Base-by-base conservation (phyloP, 805 yeast genomes). In the Wickerhamomyces chaumierensis region DNA sequence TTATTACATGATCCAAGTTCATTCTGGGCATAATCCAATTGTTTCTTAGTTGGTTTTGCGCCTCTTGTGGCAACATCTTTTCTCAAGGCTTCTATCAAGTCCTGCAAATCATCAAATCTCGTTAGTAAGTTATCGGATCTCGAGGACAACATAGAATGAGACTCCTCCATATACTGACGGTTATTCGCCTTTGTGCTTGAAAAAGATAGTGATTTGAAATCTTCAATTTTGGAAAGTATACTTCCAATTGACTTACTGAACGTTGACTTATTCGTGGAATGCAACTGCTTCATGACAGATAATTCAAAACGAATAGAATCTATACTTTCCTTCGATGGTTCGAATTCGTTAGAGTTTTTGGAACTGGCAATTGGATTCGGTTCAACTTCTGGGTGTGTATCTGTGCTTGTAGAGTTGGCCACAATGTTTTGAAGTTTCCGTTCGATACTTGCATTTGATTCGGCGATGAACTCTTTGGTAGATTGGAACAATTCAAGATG, bases 31-130 rank as follows among this genome's bases (percentile, higher is more conserved):
- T 68, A 61, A 17, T 70, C 75, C 19, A 92, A 59, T 50, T 88
- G 94, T 46, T 81, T 76, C 38, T 70, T 75, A 0, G 86, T 63
- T 14, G 95, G 87, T 29, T 86, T 71, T 0, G 87, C 87, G 17
- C 96, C 95, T 45, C 96, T 71, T 43, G 78, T 81, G 0, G 95
- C 94, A 13, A 92, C 95, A 60, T 88, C 97, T 48, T 85, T 78
- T 39, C 96, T 68, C 39, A 90, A 63, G 0, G 84, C 84, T 53
- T 92, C 99, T 55, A 92, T 83, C 9, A 83, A 60, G 58, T 92
- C 99, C 53, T 88, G 96, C 16, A 92, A 63, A 47, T 86, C 96
- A 56, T 92, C 98, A 5, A 90, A 90, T 45, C 70, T 73, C 1
- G 90, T 78, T 27, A 92, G 66, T 9, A 92, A 60, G 1, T 55